A percentile compares a stretch with the other conserved stretches of the same genome.
Conservation (phyloP, 306 rosid genomes). For the Crataegus laevigata region DNA sequence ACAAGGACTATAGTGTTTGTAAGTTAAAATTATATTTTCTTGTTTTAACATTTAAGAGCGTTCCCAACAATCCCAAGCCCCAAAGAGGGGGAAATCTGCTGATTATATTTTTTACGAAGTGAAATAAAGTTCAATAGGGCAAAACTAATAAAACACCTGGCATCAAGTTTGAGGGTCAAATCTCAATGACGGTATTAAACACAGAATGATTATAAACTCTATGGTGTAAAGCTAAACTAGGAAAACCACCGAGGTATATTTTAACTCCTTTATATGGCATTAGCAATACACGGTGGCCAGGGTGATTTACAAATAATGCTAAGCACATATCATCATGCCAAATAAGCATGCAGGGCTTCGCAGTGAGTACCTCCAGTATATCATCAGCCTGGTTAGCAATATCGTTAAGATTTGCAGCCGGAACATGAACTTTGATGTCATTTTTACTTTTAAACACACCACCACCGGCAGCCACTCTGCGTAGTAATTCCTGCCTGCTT, state of each 20-base stretch:
- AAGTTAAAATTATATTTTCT: neutral
- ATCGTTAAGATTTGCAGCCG: slow-evolving; percentile 81
- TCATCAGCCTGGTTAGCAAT: slow-evolving; percentile 98
- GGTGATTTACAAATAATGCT: neutral
- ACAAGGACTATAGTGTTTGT: neutral
- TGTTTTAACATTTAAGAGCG: neutral
- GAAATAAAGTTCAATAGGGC: neutral
- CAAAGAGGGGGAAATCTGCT: neutral
- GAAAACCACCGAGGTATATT: neutral
- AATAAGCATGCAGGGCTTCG: neutral
- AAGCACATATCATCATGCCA: neutral
- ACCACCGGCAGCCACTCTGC: slow-evolving; percentile 93
- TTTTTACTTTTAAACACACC: slow-evolving; percentile 62
- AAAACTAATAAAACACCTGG: neutral
- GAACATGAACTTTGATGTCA: slow-evolving; percentile 66
- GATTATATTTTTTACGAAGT: neutral
- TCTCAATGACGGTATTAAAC: neutral
- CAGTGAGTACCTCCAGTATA: slow-evolving; percentile 64
- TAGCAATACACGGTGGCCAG: neutral
- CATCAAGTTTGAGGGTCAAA: neutral
- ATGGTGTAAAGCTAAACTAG: neutral
- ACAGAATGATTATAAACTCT: neutral
- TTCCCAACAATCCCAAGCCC: neutral
- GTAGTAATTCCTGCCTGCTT: slow-evolving; percentile 77
- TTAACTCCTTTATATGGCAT: neutral